These are phyloP conservation scores for Puccinia horiana DNA, from an alignment of 1,284 basidiomycete species.

Conservation along the genomic window DNA sequence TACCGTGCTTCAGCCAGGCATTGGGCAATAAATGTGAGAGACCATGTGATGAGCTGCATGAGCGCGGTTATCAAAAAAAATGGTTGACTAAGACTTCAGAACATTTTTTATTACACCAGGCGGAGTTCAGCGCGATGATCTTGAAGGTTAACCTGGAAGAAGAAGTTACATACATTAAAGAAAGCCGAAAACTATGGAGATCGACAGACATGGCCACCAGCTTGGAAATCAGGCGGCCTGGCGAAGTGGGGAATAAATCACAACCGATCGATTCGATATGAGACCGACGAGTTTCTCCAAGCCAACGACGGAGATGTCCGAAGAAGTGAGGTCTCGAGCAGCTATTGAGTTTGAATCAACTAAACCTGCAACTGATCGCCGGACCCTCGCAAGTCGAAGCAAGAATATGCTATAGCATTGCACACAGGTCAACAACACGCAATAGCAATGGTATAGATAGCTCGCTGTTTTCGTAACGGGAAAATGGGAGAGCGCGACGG, in stretches of 20 bases:
- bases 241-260: not conserved
- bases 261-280: not conserved
- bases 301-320: not conserved
- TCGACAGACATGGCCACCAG: not conserved
- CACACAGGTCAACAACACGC: not conserved
- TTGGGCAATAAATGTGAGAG: constrained; percentile 31
- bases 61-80: constrained; percentile 33
- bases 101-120: not conserved
- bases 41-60: constrained; percentile 21
- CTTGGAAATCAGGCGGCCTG: not conserved
- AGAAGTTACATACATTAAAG: constrained; percentile 19
- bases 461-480: not conserved
- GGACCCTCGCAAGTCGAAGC: not conserved
- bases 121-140: constrained; percentile 3
- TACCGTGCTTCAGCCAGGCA: constrained; percentile 30
- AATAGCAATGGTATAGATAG: too few relatives aligned
- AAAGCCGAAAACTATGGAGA: constrained; percentile 1
- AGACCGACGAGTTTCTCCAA: not conserved
- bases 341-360: not conserved
- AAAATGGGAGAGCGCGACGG: not conserved
- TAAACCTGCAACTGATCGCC: not conserved
- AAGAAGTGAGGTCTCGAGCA: not conserved
- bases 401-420: not conserved
- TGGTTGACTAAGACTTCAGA: constrained; percentile 34
- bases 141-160: not conserved